These are phyloP conservation scores for Mucor sp. DNA, from an alignment of 371 early-diverging fungal genomes.

Conservation along the genomic window DNA sequence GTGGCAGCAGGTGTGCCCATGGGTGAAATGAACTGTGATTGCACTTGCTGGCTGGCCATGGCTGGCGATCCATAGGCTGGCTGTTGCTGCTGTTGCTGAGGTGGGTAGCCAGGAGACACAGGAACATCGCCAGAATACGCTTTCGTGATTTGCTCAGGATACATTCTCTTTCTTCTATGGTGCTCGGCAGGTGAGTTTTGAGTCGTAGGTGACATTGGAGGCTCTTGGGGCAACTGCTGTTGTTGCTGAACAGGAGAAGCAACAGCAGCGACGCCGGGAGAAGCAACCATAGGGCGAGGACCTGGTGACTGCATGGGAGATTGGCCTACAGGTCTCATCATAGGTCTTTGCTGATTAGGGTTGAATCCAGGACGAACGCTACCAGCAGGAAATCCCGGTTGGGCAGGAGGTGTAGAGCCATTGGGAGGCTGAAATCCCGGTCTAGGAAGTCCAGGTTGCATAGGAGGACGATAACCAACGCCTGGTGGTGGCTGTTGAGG, in stretches of 20 bases:
- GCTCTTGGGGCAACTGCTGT: constrained; percentile 5
- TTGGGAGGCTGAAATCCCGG: constrained; percentile 33
- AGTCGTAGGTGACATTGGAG: constrained; percentile 8
- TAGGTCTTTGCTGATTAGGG: constrained; percentile 20
- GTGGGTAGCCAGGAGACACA: constrained; percentile 16
- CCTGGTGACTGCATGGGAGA: constrained; percentile 15
- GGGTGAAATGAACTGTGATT: constrained; percentile 10
- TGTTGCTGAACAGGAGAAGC: constrained; percentile 16
- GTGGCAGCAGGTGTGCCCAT: constrained; percentile 18
- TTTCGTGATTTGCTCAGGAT: constrained; percentile 59
- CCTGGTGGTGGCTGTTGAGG: constrained; percentile 25
- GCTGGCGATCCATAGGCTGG: constrained; percentile 26
- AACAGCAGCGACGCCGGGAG: not conserved
- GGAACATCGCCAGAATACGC: constrained; percentile 44
- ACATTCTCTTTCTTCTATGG: constrained; percentile 58
- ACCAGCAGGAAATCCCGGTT: constrained; percentile 27
- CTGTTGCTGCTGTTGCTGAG: constrained; percentile 13
- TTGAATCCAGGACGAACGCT: constrained; percentile 22
- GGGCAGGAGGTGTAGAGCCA: constrained; percentile 13
- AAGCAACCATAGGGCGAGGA: not conserved
- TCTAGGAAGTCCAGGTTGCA: constrained; percentile 20
- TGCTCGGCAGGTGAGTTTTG: constrained; percentile 25
- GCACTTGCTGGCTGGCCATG: constrained; percentile 9
- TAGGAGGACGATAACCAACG: constrained; percentile 24
- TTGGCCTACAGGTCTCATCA: constrained; percentile 27